These are phyloP conservation scores for Mucor circinelloides DNA, from an alignment of 371 early-diverging fungal genomes.

Conservation along the genomic window DNA sequence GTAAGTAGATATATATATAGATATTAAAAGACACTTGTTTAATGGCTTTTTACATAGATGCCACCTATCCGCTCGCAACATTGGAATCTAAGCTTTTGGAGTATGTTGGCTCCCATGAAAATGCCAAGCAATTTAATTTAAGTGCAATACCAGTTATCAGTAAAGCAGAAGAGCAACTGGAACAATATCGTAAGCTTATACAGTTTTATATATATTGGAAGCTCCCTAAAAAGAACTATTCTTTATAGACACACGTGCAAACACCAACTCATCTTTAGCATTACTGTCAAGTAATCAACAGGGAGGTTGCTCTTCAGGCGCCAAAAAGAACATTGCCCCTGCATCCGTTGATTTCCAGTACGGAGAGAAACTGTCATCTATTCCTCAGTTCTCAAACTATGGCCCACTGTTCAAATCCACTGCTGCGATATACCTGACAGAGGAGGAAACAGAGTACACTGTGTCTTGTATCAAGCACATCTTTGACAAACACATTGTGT, in stretches of 20 bases:
- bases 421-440: conserved; percentile 79
- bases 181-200: conserved; percentile 35
- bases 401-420: conserved; percentile 88
- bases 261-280: background rate
- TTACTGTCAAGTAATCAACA: conserved; percentile 2
- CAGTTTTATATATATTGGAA: conserved; percentile 16
- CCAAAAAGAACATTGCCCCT: conserved; percentile 12
- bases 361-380: conserved; percentile 57
- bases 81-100: conserved; percentile 85
- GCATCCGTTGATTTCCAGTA: background rate
- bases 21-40: background rate
- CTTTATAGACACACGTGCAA: conserved; percentile 9
- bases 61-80: conserved; percentile 82
- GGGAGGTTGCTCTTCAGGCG: conserved; percentile 73
- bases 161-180: conserved; percentile 74
- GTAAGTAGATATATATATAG: conserved; percentile 32
- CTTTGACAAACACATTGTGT: conserved; percentile 86
- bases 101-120: conserved; percentile 69
- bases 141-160: conserved; percentile 77
- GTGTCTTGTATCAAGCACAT: conserved; percentile 92
- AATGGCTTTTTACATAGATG: conserved; percentile 32
- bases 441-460: conserved; percentile 95
- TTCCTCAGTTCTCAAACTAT: conserved; percentile 82
- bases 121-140: conserved; percentile 71
- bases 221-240: conserved; percentile 32